Conservation (phyloP, 345 rosid genomes). For the Chamaenerion angustifolium region DNA sequence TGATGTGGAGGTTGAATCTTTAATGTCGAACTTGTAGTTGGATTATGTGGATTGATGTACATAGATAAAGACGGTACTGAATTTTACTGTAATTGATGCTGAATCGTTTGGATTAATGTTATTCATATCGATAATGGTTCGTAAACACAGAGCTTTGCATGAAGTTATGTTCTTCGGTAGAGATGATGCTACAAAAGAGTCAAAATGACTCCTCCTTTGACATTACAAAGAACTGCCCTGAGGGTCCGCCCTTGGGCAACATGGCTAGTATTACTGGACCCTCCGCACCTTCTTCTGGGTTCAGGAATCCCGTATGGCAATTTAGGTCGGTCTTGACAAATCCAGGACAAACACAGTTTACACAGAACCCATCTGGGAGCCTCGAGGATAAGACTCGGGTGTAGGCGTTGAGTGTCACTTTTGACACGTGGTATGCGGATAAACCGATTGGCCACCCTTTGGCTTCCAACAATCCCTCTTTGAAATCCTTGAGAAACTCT, state of each 20-base stretch:
- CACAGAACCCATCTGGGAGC: not conserved
- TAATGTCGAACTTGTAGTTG: no score
- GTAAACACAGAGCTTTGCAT: not conserved
- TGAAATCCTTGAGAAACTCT: constrained; percentile 16
- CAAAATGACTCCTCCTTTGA: not conserved
- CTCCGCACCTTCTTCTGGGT: not conserved
- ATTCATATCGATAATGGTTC: no score
- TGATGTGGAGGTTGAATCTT: no score
- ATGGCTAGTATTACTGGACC: not conserved
- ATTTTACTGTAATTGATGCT: no score
- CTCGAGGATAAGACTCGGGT: constrained; percentile 4
- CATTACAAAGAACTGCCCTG: not conserved
- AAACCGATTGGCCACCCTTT: constrained; percentile 21
- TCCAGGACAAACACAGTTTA: constrained; percentile 7
- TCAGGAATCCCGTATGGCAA: not conserved
- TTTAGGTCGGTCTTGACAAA: constrained; percentile 5
- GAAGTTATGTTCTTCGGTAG: no score
- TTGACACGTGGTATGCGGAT: constrained; percentile 2
- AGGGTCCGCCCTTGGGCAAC: constrained; percentile 3
- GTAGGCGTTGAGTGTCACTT: constrained; percentile 6
- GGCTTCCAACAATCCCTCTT: constrained; percentile 13
- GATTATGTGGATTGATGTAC: no score
- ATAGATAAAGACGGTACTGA: no score
- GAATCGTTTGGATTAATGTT: no score
- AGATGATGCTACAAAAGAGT: no score